Conservation (phyloP, 2,329 filamentous ascomycete species). For the Pseudogymnoascus sp. region DNA sequence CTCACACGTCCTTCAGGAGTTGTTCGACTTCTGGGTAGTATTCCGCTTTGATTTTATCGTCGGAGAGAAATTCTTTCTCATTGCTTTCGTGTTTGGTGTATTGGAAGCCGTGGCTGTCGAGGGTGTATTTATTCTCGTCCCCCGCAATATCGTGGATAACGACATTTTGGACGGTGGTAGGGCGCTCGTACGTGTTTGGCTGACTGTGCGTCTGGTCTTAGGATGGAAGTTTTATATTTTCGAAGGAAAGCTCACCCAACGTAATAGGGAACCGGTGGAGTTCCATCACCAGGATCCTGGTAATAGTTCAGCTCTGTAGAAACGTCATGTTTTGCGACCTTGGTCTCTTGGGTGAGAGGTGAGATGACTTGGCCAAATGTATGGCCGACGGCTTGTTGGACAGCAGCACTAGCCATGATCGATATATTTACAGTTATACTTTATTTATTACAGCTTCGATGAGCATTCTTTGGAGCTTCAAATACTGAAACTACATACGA, state of each 20-base stretch:
- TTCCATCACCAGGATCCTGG: slow-evolving; percentile 16
- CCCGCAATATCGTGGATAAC: slow-evolving; percentile 63
- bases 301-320: slow-evolving; percentile 18
- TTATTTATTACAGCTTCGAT: neutral
- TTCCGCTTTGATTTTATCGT: slow-evolving; percentile 53
- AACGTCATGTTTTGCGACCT: slow-evolving; percentile 16
- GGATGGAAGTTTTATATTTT: neutral
- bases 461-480: neutral
- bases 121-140: slow-evolving; percentile 50
- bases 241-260: slow-evolving; percentile 12
- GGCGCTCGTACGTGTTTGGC: slow-evolving; percentile 11
- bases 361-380: neutral
- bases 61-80: slow-evolving; percentile 53
- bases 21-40: slow-evolving; percentile 79
- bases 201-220: neutral
- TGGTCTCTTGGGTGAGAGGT: neutral
- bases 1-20: slow-evolving; percentile 46
- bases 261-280: slow-evolving; percentile 15
- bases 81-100: slow-evolving; percentile 48
- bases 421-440: neutral
- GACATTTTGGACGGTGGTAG: slow-evolving; percentile 33
- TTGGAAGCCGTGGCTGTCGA: slow-evolving; percentile 70
- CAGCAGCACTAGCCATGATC: slow-evolving; percentile 8
- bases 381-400: neutral
- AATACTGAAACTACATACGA: neutral